phyloP scores from a whole-genome alignment of 768 basidiomycete genomes.

The Lactarius sanguifluus region DNA sequence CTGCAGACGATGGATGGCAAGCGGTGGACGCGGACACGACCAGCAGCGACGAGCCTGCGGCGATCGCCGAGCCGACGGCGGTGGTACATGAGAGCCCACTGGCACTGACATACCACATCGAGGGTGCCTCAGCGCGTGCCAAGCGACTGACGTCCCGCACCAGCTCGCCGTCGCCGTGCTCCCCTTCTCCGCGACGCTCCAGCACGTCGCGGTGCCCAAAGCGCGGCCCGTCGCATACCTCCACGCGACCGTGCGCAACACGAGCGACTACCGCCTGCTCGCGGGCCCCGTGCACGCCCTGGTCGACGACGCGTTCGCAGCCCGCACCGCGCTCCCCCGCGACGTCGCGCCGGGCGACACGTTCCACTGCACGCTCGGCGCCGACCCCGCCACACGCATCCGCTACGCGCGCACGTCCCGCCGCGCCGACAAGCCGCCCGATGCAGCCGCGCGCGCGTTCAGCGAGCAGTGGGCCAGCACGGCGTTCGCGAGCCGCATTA shows the following conservation, averaged over 20 bases:
- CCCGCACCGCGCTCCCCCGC: conserved; percentile 49
- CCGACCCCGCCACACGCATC: conserved; percentile 36
- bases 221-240: conserved; percentile 50
- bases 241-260: conserved; percentile 49
- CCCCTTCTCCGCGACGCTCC: conserved; percentile 46
- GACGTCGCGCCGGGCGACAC: conserved; percentile 50
- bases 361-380: conserved; percentile 56
- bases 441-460: conserved; percentile 41
- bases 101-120: conserved; percentile 51
- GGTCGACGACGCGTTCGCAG: conserved; percentile 56
- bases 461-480: conserved; percentile 45
- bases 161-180: conserved; percentile 53
- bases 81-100: conserved; percentile 54
- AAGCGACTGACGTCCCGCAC: conserved; percentile 53
- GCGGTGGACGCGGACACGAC: background rate
- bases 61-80: conserved; percentile 41
- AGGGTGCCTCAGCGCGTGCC: conserved; percentile 52
- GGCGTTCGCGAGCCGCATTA: conserved; percentile 42
- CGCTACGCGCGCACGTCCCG: conserved; percentile 44
- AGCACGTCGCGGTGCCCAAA: conserved; percentile 52
- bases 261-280: conserved; percentile 55
- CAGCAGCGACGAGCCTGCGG: background rate
- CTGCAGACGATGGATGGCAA: background rate
- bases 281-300: conserved; percentile 55
- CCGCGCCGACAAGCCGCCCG: conserved; percentile 34